phyloP scores from a whole-genome alignment of 1,139 yeast species.

The Taiozyma sp. region DNA sequence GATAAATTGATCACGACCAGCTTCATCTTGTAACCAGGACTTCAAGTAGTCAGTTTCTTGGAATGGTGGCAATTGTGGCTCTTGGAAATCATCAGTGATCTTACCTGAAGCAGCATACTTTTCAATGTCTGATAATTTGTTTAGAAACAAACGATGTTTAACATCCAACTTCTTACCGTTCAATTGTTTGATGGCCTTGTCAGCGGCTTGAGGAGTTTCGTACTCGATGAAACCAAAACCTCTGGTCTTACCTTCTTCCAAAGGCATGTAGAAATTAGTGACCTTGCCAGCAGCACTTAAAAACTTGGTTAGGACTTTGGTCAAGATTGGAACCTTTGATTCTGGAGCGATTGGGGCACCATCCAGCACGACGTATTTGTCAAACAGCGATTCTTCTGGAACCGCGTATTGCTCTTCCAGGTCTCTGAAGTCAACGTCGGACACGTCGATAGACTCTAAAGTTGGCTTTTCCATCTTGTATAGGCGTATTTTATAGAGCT shows the following conservation, averaged over 20 bases:
- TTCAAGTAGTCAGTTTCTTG: slow-evolving; percentile 76
- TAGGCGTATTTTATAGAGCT: slow-evolving; percentile 10
- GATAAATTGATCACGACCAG: slow-evolving; percentile 87
- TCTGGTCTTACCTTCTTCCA: slow-evolving; percentile 74
- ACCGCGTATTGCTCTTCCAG: slow-evolving; percentile 74
- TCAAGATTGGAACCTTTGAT: slow-evolving; percentile 76
- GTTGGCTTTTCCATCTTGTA: slow-evolving; percentile 17
- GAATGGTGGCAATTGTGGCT: slow-evolving; percentile 69
- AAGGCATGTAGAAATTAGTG: slow-evolving; percentile 64
- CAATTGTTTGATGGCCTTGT: slow-evolving; percentile 72
- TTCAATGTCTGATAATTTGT: slow-evolving; percentile 81
- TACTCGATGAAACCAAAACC: slow-evolving; percentile 90
- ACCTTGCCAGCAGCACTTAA: slow-evolving; percentile 61
- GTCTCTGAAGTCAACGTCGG: slow-evolving; percentile 80
- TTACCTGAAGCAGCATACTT: slow-evolving; percentile 70
- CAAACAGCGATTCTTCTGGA: slow-evolving; percentile 58
- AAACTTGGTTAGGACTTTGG: slow-evolving; percentile 80
- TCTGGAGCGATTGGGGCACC: slow-evolving; percentile 97
- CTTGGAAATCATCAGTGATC: slow-evolving; percentile 58
- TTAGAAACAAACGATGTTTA: slow-evolving; percentile 84
- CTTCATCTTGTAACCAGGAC: slow-evolving; percentile 87
- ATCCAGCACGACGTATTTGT: slow-evolving; percentile 81
- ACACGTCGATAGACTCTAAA: slow-evolving; percentile 39
- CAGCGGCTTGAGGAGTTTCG: slow-evolving; percentile 63
- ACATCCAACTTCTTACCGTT: slow-evolving; percentile 91